A percentile compares a stretch with the other conserved stretches of the same genome.
These are phyloP conservation scores for Wickerhamomyces rabaulensis DNA, from an alignment of 805 yeast genomes.

Conservation along the genomic window DNA sequence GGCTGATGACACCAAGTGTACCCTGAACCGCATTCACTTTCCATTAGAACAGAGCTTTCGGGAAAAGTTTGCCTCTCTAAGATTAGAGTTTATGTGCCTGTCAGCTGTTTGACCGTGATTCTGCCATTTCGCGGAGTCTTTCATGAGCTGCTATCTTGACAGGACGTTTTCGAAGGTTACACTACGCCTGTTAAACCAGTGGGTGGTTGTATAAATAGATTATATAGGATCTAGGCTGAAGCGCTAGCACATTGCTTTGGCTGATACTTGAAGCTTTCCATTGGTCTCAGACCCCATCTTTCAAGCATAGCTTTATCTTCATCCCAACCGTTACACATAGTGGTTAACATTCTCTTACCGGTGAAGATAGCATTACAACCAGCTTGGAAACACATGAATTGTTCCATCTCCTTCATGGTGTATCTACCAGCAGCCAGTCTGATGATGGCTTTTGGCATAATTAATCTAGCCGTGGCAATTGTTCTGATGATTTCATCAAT, in stretches of 20 bases:
- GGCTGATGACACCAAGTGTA: no score
- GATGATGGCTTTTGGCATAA: slow-evolving; percentile 69
- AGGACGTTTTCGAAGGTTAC: no score
- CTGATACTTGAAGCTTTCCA: slow-evolving; percentile 37
- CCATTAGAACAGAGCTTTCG: no score
- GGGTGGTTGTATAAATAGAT: background rate
- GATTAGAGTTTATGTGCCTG: no score
- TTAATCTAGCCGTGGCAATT: slow-evolving; percentile 67
- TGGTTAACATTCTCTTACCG: slow-evolving; percentile 76
- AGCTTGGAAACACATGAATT: slow-evolving; percentile 67
- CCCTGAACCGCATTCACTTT: no score
- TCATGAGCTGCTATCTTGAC: no score
- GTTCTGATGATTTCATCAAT: slow-evolving; percentile 63
- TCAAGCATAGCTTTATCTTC: slow-evolving; percentile 65
- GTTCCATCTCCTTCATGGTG: slow-evolving; percentile 75
- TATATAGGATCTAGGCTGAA: background rate
- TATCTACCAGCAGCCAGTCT: slow-evolving; percentile 79
- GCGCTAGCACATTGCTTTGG: slow-evolving; percentile 2
- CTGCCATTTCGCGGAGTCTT: no score
- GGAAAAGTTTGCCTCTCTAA: no score
- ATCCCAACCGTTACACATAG: slow-evolving; percentile 82
- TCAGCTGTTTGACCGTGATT: slow-evolving; percentile 25
- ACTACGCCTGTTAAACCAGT: background rate
- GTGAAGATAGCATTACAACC: slow-evolving; percentile 81
- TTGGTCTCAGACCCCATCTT: slow-evolving; percentile 64